phyloP scores from a whole-genome alignment of 768 basidiomycete species.

The Trametes gibbosa region DNA sequence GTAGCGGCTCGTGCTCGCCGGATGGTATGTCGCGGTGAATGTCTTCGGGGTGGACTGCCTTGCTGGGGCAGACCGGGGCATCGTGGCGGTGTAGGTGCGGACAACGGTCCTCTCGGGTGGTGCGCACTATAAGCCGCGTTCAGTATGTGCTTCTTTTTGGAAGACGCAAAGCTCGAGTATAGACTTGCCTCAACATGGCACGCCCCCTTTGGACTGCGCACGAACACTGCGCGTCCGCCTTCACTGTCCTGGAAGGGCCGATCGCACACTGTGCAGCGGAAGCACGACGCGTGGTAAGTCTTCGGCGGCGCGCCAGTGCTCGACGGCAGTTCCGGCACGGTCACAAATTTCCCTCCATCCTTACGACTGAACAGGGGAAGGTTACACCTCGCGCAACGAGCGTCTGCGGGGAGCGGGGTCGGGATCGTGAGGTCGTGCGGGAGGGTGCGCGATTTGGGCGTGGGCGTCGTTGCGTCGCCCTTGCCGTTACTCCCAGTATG shows the following conservation, averaged over 20 bases:
- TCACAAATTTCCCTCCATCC: slow-evolving; percentile 66
- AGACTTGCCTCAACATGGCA: slow-evolving; percentile 60
- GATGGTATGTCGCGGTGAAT: slow-evolving; percentile 23
- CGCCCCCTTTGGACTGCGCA: slow-evolving; percentile 59
- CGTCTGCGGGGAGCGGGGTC: slow-evolving; percentile 36
- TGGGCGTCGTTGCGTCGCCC: slow-evolving; percentile 22
- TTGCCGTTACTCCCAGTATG: slow-evolving; percentile 4
- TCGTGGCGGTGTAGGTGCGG: slow-evolving; percentile 24
- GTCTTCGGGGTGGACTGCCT: slow-evolving; percentile 22
- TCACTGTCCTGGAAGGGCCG: slow-evolving; percentile 58
- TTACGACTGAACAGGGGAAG: slow-evolving; percentile 54
- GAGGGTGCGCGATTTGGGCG: slow-evolving; percentile 27
- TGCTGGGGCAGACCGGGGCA: slow-evolving; percentile 9
- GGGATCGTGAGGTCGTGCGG: slow-evolving; percentile 27
- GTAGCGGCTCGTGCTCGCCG: slow-evolving; percentile 37
- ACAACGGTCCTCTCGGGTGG: slow-evolving; percentile 43
- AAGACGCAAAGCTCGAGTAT: slow-evolving; percentile 7
- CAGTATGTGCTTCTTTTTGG: background rate
- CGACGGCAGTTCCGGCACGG: slow-evolving; percentile 53
- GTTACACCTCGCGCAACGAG: slow-evolving; percentile 60
- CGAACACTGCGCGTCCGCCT: slow-evolving; percentile 69
- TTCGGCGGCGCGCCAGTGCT: slow-evolving; percentile 44
- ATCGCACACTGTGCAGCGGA: slow-evolving; percentile 67
- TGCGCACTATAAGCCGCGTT: slow-evolving; percentile 37
- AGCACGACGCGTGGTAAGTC: slow-evolving; percentile 73